Conservation (phyloP, 176 grass and related monocot species). For the Rhipidocladum racemiflorum region DNA sequence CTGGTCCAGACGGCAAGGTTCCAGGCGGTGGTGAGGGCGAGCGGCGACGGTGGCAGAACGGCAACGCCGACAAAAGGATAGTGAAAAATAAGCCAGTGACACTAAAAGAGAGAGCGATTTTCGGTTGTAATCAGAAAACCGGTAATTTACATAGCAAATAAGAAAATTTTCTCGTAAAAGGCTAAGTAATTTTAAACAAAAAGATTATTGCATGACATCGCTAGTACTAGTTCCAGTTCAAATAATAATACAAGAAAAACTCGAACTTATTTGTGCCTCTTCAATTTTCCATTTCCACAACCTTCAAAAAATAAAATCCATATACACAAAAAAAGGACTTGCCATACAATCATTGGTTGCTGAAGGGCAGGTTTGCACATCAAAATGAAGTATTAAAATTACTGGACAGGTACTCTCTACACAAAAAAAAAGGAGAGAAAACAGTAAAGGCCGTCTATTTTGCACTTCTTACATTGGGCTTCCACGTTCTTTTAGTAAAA, state of each 20-base stretch:
- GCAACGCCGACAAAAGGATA: too few relatives aligned
- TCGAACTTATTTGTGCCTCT: background rate
- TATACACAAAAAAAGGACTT: constrained; percentile 25
- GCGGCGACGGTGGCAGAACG: too few relatives aligned
- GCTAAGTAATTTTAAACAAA: too few relatives aligned
- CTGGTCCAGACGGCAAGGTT: too few relatives aligned
- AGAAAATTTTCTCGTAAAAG: too few relatives aligned
- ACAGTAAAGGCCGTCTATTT: background rate
- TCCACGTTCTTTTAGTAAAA: background rate
- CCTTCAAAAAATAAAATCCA: too few relatives aligned
- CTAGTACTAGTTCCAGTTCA: background rate
- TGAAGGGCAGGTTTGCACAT: background rate
- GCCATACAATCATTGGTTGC: background rate
- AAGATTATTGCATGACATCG: background rate
- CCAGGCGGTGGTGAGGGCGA: too few relatives aligned
- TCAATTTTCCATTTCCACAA: background rate
- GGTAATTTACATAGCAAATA: too few relatives aligned
- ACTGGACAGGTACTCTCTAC: constrained; percentile 13
- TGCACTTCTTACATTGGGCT: background rate
- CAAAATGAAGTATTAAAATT: constrained; percentile 25
- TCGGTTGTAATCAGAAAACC: too few relatives aligned
- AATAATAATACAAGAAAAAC: background rate
- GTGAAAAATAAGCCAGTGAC: too few relatives aligned
- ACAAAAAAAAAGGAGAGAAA: background rate
- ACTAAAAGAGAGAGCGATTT: too few relatives aligned